These are phyloP conservation scores for Fusarium vanettenii DNA, from an alignment of 2,329 filamentous ascomycete genomes.

Conservation along the genomic window DNA sequence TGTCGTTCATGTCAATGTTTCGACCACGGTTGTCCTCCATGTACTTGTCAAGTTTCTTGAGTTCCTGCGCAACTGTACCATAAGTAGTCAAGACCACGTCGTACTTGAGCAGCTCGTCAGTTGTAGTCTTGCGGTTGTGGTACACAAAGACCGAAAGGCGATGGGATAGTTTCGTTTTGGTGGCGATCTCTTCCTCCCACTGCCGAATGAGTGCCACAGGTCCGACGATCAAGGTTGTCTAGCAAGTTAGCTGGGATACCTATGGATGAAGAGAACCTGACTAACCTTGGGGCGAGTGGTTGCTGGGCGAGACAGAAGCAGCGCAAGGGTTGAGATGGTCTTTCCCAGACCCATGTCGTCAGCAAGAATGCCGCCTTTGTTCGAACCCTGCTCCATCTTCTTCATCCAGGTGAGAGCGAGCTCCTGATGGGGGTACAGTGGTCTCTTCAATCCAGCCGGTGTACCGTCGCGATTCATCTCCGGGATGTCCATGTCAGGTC, in stretches of 20 bases:
- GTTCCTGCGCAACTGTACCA: constrained; percentile 72
- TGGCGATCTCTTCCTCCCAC: constrained; percentile 83
- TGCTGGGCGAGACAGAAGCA: constrained; percentile 78
- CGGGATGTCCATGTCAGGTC: constrained; percentile 75
- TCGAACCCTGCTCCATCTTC: constrained; percentile 79
- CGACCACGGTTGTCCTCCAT: constrained; percentile 60
- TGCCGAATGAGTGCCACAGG: constrained; percentile 85
- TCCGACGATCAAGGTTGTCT: constrained; percentile 86
- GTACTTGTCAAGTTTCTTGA: constrained; percentile 72
- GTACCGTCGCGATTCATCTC: constrained; percentile 74
- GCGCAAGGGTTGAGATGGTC: constrained; percentile 84
- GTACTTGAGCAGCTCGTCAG: constrained; percentile 71
- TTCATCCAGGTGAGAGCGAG: constrained; percentile 87
- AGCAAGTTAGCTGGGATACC: constrained; percentile 43
- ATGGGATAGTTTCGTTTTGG: constrained; percentile 71
- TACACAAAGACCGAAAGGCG: constrained; percentile 75
- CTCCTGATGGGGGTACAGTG: constrained; percentile 85
- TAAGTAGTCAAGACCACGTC: constrained; percentile 90
- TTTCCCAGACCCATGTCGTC: constrained; percentile 96
- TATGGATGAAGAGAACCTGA: not conserved
- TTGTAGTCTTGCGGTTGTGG: constrained; percentile 75
- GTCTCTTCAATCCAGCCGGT: constrained; percentile 74
- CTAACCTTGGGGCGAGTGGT: constrained; percentile 52
- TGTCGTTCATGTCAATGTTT: constrained; percentile 51
- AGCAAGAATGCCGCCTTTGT: constrained; percentile 88